Percentiles rank a stretch among this genome's conserved stretches.
Conservation (phyloP, 2,329 filamentous ascomycete genomes). For the Elsinoe ampelina region DNA sequence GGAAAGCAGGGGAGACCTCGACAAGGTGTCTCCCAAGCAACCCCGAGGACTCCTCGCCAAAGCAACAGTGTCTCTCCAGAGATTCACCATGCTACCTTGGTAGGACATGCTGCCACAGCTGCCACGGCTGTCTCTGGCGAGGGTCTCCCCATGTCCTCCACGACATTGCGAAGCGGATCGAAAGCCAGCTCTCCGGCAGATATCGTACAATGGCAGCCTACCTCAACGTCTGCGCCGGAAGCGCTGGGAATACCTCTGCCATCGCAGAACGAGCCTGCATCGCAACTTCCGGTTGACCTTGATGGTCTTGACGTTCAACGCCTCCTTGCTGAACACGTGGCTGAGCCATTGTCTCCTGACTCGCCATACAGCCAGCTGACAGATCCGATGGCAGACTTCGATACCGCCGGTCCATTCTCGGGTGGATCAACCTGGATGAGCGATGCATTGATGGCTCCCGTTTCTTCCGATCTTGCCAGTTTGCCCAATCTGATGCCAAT, state of each 20-base stretch:
- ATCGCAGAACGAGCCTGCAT: not conserved
- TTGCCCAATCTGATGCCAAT: not conserved
- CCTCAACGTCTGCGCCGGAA: too few species aligned
- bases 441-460: not conserved
- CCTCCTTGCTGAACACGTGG: not conserved
- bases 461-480: not conserved
- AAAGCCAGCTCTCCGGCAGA: too few species aligned
- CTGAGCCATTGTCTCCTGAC: not conserved
- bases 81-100: too few species aligned
- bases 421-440: not conserved
- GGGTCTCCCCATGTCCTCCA: too few species aligned
- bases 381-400: not conserved
- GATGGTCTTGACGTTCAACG: slow-evolving; percentile 17
- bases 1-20: not conserved
- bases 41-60: too few species aligned
- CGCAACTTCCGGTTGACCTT: slow-evolving; percentile 15
- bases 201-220: too few species aligned
- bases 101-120: too few species aligned
- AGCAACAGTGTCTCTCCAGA: too few species aligned
- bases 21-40: not conserved
- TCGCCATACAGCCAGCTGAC: not conserved
- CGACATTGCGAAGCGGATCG: too few species aligned
- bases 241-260: too few species aligned
- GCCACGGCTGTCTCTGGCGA: too few species aligned
- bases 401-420: not conserved